Evolutionary conservation across 73 alveolate genomes (phyloP), one percentile per base, ranked within the genome.

Genomic region (Paramecium octaurelia): DNA sequence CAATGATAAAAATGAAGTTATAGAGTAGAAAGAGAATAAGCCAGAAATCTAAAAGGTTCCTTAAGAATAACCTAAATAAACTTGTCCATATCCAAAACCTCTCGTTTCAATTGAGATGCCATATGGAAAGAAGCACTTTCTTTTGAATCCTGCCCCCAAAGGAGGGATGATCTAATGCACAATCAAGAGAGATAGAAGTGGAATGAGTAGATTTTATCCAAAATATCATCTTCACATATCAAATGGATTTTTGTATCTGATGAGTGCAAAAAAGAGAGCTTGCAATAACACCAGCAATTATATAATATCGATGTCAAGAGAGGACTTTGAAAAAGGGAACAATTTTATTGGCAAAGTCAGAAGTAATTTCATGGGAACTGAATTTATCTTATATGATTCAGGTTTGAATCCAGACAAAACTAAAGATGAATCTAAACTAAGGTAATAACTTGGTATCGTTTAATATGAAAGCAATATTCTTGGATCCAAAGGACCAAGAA

Each of bases 401-500:
- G 98, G 98, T 4, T 94, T 94, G 85, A 96, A 96, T 80, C 99
- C 99, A 3, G 95, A 95, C 85, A 96, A 95, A 86, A 93, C 95
- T 4, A 96, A 96, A 54, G 54, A 69, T 50, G 86, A 86, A 14
- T 95, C 94, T 6, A 93, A 95, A 31, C 86, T 69, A 1, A 77
- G 99, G 70, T 64, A 84, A 64, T 92, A 97, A 85, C 48, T 92
- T 14, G 99, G 96, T 8, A 96, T 93, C 57, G 97, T 97, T 29
- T 68, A 95, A 20, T 97, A 97, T 88, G 99, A 95, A 86, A 92
- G 97, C 14, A 97, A 97, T 92, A 92, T 97, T n/a, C 92, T 97
- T 38, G 98, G 98, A 8, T 75, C 96, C 6, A 97, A 95, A 92
- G 99, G 99, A 21, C 99, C 99, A 10, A 92, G 99, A 84, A 97